Evolutionary conservation across 1,284 basidiomycete genomes (phyloP), one percentile per base, ranked within the genome.

Genomic region (Sutorius eximius): DNA sequence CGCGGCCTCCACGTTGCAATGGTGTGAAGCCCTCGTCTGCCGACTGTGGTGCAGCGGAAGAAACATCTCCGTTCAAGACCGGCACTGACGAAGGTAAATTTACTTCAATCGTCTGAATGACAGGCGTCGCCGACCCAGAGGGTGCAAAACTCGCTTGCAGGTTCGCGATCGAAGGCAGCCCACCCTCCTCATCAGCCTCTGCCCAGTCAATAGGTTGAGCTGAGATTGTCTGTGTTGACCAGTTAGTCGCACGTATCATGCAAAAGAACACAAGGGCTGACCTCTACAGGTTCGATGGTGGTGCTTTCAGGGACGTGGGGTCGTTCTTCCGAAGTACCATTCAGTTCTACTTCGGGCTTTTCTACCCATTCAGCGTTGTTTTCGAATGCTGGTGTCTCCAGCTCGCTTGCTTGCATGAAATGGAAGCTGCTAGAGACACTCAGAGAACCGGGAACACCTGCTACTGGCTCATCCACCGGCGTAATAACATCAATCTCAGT

Each of bases 361-460:
- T 83, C 80, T 8, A 80, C 75, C 80, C 80, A 82, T 60, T 83
- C 81, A 8, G 73, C 71, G 29, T 64, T 73, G 32, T 78, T 73
- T 56, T 83, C 82, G 42, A 80, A 77, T 12, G 74, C 60, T 27
- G 76, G 51, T 3, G 75, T 63, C 56, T 85, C 89, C 30, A 91
- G 75, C 61, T 91, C 89, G 64, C 88, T 90, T 52, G 79, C 86
- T 70, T 88, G 83, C 74, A 91, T 86, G 70, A 91, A 91, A 61
- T 81, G 82, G 76, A 90, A 85, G 69, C 81, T 80, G 50, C 77
- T 77, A 0, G 83, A 75, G 18, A 71, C 65, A 33, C 73, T 68
- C 32, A 73, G 55, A 49, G 71, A 62, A 37, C 71, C 67, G 12
- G 67, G 70, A 49, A 72, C 49, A 46, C 67, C 70, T 51, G 68